Percentiles rank a stretch among this genome's conserved stretches.
Conservation (phyloP, 2,329 filamentous ascomycete species). For the Beauveria caledonica region DNA sequence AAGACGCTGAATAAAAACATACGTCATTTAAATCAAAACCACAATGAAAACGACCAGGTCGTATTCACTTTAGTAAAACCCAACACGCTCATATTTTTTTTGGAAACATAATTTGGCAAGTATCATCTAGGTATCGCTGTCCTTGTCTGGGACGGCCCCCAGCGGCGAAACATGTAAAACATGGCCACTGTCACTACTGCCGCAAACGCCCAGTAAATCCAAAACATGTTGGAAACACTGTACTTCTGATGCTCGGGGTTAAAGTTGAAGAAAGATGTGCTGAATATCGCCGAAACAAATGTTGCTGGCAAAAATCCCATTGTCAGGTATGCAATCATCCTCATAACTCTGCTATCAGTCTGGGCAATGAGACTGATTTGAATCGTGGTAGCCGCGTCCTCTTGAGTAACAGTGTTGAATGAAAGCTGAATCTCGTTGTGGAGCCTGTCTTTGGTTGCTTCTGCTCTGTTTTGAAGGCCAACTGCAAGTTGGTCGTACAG, state of each 20-base stretch:
- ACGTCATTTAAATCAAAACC: no score
- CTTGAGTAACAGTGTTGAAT: conserved; percentile 36
- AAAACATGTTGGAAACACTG: conserved; percentile 23
- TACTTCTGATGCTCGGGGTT: conserved; percentile 17
- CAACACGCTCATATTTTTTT: no score
- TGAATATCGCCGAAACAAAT: conserved; percentile 40
- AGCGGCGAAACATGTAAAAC: no score
- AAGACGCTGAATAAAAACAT: no score
- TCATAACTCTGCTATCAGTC: conserved; percentile 43
- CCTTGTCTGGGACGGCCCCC: no score
- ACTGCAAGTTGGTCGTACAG: conserved; percentile 26
- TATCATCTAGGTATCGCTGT: no score
- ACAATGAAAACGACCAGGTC: no score
- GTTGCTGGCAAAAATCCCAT: conserved; percentile 42
- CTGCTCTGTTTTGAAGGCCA: conserved; percentile 28
- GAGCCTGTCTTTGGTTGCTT: conserved; percentile 36
- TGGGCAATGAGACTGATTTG: conserved; percentile 31
- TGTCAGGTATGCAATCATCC: conserved; percentile 40
- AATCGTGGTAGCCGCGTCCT: conserved; percentile 30
- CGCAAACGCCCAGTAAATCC: conserved; percentile 20
- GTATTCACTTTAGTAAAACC: no score
- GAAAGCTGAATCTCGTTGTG: conserved; percentile 47
- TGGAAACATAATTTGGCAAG: no score
- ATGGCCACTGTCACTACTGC: neutral
- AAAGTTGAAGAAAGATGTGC: conserved; percentile 35